phyloP scores from a whole-genome alignment of 306 rosid species.

The Prunus padus region DNA sequence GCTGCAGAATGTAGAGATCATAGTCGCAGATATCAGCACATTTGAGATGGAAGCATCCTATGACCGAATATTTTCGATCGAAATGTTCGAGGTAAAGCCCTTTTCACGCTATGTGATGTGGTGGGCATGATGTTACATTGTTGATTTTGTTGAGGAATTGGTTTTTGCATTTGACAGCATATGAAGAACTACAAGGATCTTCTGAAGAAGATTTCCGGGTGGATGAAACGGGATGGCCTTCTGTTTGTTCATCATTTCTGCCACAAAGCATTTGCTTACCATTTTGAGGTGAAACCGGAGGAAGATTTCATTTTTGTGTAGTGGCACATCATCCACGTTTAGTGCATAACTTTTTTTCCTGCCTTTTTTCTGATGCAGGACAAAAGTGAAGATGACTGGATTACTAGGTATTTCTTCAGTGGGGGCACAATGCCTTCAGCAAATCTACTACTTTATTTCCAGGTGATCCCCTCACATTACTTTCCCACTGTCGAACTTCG shows the following conservation, averaged over 20 bases:
- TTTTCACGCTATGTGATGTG: background rate
- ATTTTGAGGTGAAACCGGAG: constrained; percentile 66
- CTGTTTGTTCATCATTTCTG: constrained; percentile 81
- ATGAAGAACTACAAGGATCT: constrained; percentile 93
- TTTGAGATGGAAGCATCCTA: constrained; percentile 77
- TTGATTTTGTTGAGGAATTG: constrained; percentile 1
- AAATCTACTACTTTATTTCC: constrained; percentile 84
- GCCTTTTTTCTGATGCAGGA: constrained; percentile 45
- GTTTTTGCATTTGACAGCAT: constrained; percentile 51
- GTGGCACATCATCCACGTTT: background rate
- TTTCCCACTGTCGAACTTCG: background rate
- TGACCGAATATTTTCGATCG: constrained; percentile 82
- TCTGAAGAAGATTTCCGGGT: constrained; percentile 78
- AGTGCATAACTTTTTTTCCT: background rate
- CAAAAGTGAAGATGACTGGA: constrained; percentile 84
- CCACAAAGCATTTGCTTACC: constrained; percentile 84
- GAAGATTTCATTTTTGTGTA: background rate
- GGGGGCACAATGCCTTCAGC: constrained; percentile 98
- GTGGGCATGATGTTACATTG: background rate
- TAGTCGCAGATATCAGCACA: constrained; percentile 74
- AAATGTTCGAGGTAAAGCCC: constrained; percentile 78
- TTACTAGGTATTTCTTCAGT: constrained; percentile 75
- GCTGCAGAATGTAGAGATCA: constrained; percentile 67
- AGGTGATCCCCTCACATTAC: constrained; percentile 46
- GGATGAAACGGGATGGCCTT: constrained; percentile 82